Evolutionary conservation across 257 asterid species (phyloP).

Genomic region (Plantago ovata): DNA sequence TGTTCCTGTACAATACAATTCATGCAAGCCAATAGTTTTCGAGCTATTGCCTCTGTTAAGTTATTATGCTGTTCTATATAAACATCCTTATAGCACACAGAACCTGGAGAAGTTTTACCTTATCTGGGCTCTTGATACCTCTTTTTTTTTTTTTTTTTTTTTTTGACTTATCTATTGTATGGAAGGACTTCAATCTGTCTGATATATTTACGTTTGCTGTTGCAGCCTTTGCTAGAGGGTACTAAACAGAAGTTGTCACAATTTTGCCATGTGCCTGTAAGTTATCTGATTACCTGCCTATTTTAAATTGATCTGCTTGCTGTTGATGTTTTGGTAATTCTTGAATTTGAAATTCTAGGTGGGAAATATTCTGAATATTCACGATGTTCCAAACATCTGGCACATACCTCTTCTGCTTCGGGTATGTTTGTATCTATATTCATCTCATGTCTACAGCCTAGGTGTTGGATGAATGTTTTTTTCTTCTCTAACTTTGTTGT

Average conservation of each 20-base stretch:
- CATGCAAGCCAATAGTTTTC: background rate
- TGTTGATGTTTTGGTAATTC: background rate
- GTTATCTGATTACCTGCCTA: constrained; percentile 20
- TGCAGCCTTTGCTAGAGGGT: constrained; percentile 82
- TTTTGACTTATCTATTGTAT: background rate
- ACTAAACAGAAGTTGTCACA: constrained; percentile 83
- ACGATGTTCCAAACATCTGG: constrained; percentile 95
- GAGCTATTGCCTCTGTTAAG: background rate
- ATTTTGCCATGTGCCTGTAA: constrained; percentile 86
- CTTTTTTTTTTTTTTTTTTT: too few relatives aligned
- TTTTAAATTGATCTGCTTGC: constrained; percentile 10
- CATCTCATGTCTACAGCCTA: constrained; percentile 11
- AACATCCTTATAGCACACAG: background rate
- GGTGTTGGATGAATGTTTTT: constrained; percentile 4
- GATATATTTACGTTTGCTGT: constrained; percentile 13
- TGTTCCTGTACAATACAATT: background rate
- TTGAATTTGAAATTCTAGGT: constrained; percentile 34
- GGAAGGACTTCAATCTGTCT: constrained; percentile 7
- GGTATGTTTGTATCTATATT: constrained; percentile 47
- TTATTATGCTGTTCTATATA: background rate
- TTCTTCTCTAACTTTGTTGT: constrained; percentile 17
- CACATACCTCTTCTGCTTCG: constrained; percentile 82
- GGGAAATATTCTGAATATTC: constrained; percentile 63
- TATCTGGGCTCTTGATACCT: background rate
- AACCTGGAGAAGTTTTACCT: background rate